Evolutionary conservation across 371 early-diverging fungal genomes (phyloP).

Genomic region (Mucor irregularis): DNA sequence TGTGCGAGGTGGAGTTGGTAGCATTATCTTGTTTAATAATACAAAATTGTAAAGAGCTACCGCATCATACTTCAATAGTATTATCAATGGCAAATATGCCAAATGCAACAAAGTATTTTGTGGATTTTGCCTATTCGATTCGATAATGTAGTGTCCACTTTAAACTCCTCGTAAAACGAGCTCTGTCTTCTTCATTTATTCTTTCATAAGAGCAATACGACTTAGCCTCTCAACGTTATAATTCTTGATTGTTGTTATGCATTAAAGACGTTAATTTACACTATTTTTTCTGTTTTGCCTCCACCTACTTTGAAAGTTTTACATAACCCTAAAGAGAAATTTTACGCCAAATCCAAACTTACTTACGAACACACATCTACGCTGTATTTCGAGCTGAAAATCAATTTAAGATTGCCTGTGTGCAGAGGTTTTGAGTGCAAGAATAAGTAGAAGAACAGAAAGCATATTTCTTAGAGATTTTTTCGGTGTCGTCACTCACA

Average conservation of each 20-base stretch:
- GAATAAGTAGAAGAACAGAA: no score
- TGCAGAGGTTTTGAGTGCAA: no score
- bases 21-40: conserved; percentile 12
- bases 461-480: no score
- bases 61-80: conserved; percentile 15
- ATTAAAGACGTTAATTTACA: no score
- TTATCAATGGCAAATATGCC: conserved; percentile 13
- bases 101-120: conserved; percentile 11
- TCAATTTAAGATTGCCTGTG: no score
- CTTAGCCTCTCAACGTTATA: conserved; percentile 17
- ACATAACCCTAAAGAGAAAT: no score
- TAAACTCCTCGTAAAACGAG: conserved; percentile 14
- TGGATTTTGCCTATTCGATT: conserved; percentile 14
- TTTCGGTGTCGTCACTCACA: no score
- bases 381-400: no score
- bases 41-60: conserved; percentile 15
- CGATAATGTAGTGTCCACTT: conserved; percentile 15
- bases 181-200: conserved; percentile 18
- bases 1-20: conserved; percentile 9
- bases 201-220: conserved; percentile 5
- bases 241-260: conserved; percentile 13
- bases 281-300: no score
- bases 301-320: no score
- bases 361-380: no score
- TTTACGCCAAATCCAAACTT: no score